A percentile compares a stretch with the other conserved stretches of the same genome.
phyloP scores from a whole-genome alignment of 2,329 filamentous ascomycete species.

The Polychaeton citri region DNA sequence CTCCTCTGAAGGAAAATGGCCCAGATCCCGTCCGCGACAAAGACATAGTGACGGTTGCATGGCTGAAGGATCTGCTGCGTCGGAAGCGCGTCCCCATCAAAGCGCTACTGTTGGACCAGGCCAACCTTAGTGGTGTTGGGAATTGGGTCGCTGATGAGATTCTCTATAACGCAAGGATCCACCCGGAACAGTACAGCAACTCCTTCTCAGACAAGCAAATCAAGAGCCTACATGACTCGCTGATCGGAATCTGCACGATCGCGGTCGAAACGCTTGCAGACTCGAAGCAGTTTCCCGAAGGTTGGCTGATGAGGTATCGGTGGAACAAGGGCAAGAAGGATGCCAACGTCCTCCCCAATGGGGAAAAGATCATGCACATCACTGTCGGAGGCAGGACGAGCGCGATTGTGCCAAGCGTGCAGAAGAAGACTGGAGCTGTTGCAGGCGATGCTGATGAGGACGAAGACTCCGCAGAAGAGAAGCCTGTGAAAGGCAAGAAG shows the following conservation, averaged over 20 bases:
- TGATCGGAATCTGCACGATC: constrained; percentile 66
- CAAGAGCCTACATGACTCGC: constrained; percentile 53
- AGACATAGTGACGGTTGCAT: constrained; percentile 62
- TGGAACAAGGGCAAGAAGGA: constrained; percentile 77
- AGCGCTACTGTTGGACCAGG: constrained; percentile 75
- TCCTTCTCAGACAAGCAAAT: constrained; percentile 63
- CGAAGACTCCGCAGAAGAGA: constrained; percentile 5
- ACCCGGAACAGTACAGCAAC: constrained; percentile 87
- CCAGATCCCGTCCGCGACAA: constrained; percentile 82
- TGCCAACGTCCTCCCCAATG: constrained; percentile 58
- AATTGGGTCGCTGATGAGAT: constrained; percentile 98
- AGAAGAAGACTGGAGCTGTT: constrained; percentile 63
- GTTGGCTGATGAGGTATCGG: constrained; percentile 47
- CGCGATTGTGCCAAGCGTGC: constrained; percentile 70
- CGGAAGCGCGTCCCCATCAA: constrained; percentile 79
- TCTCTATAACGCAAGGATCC: constrained; percentile 73
- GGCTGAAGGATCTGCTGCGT: constrained; percentile 56
- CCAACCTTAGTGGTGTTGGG: constrained; percentile 79
- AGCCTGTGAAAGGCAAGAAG: constrained; percentile 20
- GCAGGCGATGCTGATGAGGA: constrained; percentile 31
- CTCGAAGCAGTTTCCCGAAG: constrained; percentile 66
- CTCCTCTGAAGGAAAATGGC: constrained; percentile 79
- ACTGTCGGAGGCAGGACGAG: constrained; percentile 87
- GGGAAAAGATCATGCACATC: constrained; percentile 71
- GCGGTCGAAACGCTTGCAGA: constrained; percentile 71